These are phyloP conservation scores for Diddensiella transvaalensis DNA, from an alignment of 805 yeast species.

Conservation along the genomic window DNA sequence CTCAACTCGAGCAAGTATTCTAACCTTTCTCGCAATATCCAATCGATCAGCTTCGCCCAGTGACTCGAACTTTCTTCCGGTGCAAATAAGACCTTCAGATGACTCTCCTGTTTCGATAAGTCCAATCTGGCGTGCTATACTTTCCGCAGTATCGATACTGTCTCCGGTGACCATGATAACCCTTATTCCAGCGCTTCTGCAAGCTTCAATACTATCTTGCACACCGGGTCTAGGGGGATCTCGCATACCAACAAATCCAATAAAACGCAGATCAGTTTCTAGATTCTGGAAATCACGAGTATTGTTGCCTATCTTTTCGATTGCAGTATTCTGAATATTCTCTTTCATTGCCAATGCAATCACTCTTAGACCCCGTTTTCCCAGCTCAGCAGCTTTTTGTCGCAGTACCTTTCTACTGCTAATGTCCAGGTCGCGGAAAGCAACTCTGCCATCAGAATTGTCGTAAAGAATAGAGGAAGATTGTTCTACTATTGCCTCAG, in stretches of 20 bases:
- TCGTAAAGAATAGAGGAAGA: slow-evolving; percentile 40
- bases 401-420: slow-evolving; percentile 28
- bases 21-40: slow-evolving; percentile 43
- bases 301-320: not conserved
- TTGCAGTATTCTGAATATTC: slow-evolving; percentile 18
- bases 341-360: slow-evolving; percentile 43
- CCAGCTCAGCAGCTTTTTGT: slow-evolving; percentile 37
- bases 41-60: slow-evolving; percentile 36
- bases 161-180: slow-evolving; percentile 47
- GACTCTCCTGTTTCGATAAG: slow-evolving; percentile 34
- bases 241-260: slow-evolving; percentile 46
- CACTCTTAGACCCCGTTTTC: slow-evolving; percentile 44
- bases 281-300: slow-evolving; percentile 35
- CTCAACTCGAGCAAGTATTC: slow-evolving; percentile 52
- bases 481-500: slow-evolving; percentile 45
- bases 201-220: slow-evolving; percentile 39
- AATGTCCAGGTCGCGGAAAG: not conserved
- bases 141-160: slow-evolving; percentile 37
- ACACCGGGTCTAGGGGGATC: slow-evolving; percentile 50
- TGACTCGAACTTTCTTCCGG: slow-evolving; percentile 38
- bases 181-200: slow-evolving; percentile 47
- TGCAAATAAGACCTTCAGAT: slow-evolving; percentile 39
- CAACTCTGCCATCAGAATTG: slow-evolving; percentile 30
- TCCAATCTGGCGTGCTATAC: slow-evolving; percentile 42
- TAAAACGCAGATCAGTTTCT: slow-evolving; percentile 35